Base-by-base conservation (phyloP, 164 flowering plant species). In the Protea cynaroides region DNA sequence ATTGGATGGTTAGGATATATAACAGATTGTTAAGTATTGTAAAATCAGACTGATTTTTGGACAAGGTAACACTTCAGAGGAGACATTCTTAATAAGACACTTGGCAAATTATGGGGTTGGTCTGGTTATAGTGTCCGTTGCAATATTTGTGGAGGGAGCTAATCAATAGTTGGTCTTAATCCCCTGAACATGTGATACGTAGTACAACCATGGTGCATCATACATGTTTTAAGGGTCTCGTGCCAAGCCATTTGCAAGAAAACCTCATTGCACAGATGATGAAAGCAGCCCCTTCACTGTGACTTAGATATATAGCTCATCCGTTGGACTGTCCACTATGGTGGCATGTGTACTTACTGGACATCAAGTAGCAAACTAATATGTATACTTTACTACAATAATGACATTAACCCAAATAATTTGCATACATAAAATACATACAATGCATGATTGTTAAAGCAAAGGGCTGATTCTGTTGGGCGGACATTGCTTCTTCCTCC, bases 381-480 rank as follows among this genome's bases (percentile, higher is more conserved):
- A 17, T 6, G 24, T 59, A 18, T 8, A 29, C 34, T 29, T 29
- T 5, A 29, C 34, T 2, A 5, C 34, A 29, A 29, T 36, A 49
- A 25, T 22, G n/a, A 25, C 25, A 49, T 49, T 57, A 58, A 22
- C 47, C 17, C 25, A 24, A 18, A 23, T 3, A 43, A 46, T 52
- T 22, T 56, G 19, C n/a, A n/a, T 21, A 66, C 1, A 61, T n/a
- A 69, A 56, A 65, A 61, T 58, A 82, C 96, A 15, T 87, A 92
- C 99, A 83, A 79, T 64, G 97, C 86, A 75, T 86, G 78, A 70
- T 76, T 75, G 63, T 80, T 81, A 71, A 95, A 95, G 81, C 97
- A 95, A 58, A 84, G 78, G 61, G 89, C 82, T 67, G 97, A 89
- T 72, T 95, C 96, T 38, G 90, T 87, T 24, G 99, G 99, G 49